Evolutionary conservation across 148 eudicot genomes (phyloP), one percentile per base, ranked within the genome.

Genomic region (Chenopodium suecicum): DNA sequence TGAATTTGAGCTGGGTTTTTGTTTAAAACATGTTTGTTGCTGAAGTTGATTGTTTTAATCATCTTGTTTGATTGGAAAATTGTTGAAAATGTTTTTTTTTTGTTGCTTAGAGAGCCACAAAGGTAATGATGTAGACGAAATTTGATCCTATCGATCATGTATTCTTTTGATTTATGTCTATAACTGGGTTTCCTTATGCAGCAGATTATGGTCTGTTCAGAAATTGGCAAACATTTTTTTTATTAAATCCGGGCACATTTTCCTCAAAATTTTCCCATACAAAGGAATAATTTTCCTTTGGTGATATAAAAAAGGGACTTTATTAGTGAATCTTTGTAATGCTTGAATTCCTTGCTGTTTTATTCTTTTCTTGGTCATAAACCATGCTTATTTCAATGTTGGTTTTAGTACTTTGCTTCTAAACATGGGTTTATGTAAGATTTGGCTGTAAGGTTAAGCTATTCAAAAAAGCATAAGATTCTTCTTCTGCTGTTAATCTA

Each of bases 301-400:
- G 29, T 65, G 69, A 37, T 37, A 1, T n/a, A 65, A 65, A n/a
- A 23, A n/a, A 65, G 31, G 69, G 16, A 67, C 34, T 67, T 25
- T 69, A 11, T 34, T 31, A 11, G 73, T 69, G 73, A 69, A 69
- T 69, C 73, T 69, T 67, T 68, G 2, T 32, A 8, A 17, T 77
- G 76, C 31, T 76, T 81, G 79, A 34, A 25, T 66, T 65, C 48
- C 63, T 65, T 37, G 62, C 46, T 74, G 75, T 22, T 46, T 7
- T 67, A 72, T 79, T 70, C 46, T 84, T 84, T 75, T 77, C 50
- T 44, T 31, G 17, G 71, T 65, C 46, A 75, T 52, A 83, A 74
- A 64, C 58, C 62, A 75, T 54, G 63, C n/a, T 82, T 67, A 77
- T 56, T 22, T 81, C 54, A 54, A 17, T n/a, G 62, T 1, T 63